Evolutionary conservation across 805 yeast species (phyloP).

Genomic region (Candida sakaeoensis): DNA sequence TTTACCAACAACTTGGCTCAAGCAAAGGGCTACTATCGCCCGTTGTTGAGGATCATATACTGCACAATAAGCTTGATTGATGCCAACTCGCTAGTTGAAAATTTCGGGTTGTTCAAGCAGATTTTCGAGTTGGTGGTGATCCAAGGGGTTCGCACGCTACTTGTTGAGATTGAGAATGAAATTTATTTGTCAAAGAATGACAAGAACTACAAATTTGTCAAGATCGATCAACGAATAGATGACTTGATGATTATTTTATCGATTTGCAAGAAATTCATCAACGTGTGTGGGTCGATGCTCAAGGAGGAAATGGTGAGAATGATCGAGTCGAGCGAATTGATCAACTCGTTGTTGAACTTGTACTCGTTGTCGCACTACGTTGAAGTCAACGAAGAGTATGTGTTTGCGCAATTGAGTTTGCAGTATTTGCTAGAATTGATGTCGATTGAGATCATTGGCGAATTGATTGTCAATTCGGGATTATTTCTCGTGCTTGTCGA

Average conservation of each 20-base stretch:
- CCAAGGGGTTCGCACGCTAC: conserved; percentile 58
- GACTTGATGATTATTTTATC: conserved; percentile 63
- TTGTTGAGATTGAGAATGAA: conserved; percentile 56
- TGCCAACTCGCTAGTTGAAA: conserved; percentile 37
- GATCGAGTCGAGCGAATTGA: conserved; percentile 55
- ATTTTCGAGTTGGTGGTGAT: conserved; percentile 63
- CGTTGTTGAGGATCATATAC: conserved; percentile 57
- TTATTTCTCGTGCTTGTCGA: conserved; percentile 64
- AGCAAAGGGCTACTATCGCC: conserved; percentile 45
- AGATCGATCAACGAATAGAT: conserved; percentile 51
- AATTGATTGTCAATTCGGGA: conserved; percentile 59
- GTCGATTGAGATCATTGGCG: conserved; percentile 59
- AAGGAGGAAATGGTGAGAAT: conserved; percentile 48
- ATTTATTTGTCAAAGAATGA: conserved; percentile 40
- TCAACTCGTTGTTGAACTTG: conserved; percentile 57
- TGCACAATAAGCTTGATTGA: conserved; percentile 46
- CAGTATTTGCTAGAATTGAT: conserved; percentile 68
- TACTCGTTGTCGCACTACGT: conserved; percentile 66
- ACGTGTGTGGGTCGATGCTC: conserved; percentile 45
- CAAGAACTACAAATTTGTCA: conserved; percentile 22
- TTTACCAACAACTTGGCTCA: conserved; percentile 41
- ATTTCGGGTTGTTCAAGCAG: conserved; percentile 50
- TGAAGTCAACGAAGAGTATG: conserved; percentile 57
- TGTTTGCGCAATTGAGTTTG: conserved; percentile 69
- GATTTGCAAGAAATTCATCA: conserved; percentile 56